A percentile compares a stretch with the other conserved stretches of the same genome.
phyloP scores from a whole-genome alignment of 352 stramenopile species.

The Globisporangium nagaii region DNA sequence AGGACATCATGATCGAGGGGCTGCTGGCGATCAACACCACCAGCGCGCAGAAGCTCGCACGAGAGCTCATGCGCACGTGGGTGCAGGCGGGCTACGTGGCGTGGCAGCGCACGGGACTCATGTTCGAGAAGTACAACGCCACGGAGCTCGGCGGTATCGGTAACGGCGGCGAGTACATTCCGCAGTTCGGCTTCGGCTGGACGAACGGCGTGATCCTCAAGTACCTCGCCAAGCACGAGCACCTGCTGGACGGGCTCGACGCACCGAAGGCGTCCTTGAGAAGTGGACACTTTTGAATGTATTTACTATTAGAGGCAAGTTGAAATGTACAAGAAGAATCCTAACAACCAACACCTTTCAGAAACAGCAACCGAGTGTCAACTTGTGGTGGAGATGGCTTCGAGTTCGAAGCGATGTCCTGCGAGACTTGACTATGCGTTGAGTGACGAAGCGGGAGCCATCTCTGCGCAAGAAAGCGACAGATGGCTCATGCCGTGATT shows the following conservation, averaged over 20 bases:
- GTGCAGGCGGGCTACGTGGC: constrained; percentile 50
- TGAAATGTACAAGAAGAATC: no score
- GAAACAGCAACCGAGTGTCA: no score
- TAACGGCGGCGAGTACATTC: constrained; percentile 45
- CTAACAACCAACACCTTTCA: no score
- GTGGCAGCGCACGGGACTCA: constrained; percentile 65
- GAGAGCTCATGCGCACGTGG: constrained; percentile 52
- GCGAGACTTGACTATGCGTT: no score
- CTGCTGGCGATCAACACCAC: constrained; percentile 45
- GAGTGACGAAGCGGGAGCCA: no score
- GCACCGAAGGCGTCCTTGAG: background rate
- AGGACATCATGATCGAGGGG: constrained; percentile 78
- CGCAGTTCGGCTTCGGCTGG: constrained; percentile 53
- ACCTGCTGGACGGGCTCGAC: constrained; percentile 12
- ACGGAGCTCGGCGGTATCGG: constrained; percentile 24
- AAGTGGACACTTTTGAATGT: background rate
- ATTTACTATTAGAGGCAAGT: background rate
- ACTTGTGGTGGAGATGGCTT: no score
- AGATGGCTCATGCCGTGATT: no score
- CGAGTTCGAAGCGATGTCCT: no score
- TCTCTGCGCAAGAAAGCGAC: no score
- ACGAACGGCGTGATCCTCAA: constrained; percentile 51
- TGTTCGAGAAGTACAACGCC: constrained; percentile 80
- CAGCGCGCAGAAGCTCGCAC: constrained; percentile 44
- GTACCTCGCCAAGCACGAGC: constrained; percentile 31